Conservation (phyloP, 1,284 basidiomycete genomes). For the Trametes sp. region DNA sequence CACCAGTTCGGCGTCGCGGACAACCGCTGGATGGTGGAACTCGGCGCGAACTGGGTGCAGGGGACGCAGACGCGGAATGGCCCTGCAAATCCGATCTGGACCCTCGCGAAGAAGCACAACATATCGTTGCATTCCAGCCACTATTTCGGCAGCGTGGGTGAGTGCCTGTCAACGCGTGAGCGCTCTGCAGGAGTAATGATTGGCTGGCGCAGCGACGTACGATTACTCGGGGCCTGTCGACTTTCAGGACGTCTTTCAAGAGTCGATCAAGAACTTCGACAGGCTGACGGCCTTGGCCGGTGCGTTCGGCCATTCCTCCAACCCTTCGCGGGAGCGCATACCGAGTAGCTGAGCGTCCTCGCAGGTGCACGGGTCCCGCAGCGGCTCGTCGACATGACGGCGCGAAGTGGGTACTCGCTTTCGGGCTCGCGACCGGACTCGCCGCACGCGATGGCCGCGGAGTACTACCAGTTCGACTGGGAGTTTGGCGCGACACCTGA, state of each 20-base stretch:
- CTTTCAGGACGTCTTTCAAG: slow-evolving; percentile 52
- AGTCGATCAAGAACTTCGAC: slow-evolving; percentile 48
- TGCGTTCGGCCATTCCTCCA: slow-evolving; percentile 26
- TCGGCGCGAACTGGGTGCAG: slow-evolving; percentile 78
- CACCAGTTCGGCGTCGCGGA: slow-evolving; percentile 50
- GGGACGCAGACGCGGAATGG: slow-evolving; percentile 63
- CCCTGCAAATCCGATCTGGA: slow-evolving; percentile 65
- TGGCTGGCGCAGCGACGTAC: slow-evolving; percentile 52
- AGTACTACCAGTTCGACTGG: slow-evolving; percentile 64
- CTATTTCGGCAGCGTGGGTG: slow-evolving; percentile 58
- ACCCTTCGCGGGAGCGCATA: neutral
- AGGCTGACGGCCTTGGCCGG: slow-evolving; percentile 53
- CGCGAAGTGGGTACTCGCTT: slow-evolving; percentile 57
- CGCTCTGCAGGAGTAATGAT: neutral
- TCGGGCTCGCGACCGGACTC: slow-evolving; percentile 52
- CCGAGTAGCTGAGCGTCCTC: neutral
- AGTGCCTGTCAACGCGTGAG: slow-evolving; percentile 31
- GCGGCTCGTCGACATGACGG: slow-evolving; percentile 56
- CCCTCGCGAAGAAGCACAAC: slow-evolving; percentile 65
- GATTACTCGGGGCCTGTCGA: slow-evolving; percentile 57
- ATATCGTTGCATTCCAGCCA: slow-evolving; percentile 56
- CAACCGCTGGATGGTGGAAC: slow-evolving; percentile 56
- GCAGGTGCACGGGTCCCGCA: slow-evolving; percentile 51
- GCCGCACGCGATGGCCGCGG: slow-evolving; percentile 54
- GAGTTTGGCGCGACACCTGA: slow-evolving; percentile 62